Conservation (phyloP, 345 rosid genomes). For the Aethionema arabicum region DNA sequence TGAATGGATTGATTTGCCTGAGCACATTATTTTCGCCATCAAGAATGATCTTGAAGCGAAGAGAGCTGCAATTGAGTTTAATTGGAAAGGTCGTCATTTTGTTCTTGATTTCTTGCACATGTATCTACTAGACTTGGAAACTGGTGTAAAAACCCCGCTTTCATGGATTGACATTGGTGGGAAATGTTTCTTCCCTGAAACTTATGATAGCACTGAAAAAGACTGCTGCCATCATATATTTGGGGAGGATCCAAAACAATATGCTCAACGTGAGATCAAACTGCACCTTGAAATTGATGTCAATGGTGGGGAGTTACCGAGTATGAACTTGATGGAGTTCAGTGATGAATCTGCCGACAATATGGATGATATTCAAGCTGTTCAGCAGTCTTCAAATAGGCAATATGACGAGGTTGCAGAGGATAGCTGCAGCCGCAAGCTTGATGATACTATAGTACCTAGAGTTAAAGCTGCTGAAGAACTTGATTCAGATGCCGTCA, state of each 20-base stretch:
- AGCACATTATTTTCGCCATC: constrained; percentile 38
- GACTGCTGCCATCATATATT: constrained; percentile 40
- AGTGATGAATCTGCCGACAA: constrained; percentile 57
- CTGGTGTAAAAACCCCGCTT: constrained; percentile 56
- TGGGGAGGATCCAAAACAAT: constrained; percentile 36
- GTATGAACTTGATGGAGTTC: constrained; percentile 50
- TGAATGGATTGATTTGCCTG: constrained; percentile 71
- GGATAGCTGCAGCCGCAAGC: constrained; percentile 45
- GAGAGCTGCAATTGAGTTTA: constrained; percentile 58
- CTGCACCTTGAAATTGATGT: constrained; percentile 77
- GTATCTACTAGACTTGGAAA: constrained; percentile 62
- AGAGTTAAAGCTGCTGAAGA: constrained; percentile 30
- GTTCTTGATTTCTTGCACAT: constrained; percentile 82
- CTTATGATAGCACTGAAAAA: constrained; percentile 35
- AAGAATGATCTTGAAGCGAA: constrained; percentile 63
- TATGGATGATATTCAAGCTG: constrained; percentile 33
- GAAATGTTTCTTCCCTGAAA: constrained; percentile 75
- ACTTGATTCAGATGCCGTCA: constrained; percentile 44
- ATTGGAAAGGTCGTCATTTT: constrained; percentile 43
- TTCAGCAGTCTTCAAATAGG: constrained; percentile 11
- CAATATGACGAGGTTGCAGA: constrained; percentile 38
- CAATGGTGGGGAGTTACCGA: constrained; percentile 48
- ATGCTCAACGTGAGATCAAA: constrained; percentile 61
- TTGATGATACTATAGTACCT: constrained; percentile 16
- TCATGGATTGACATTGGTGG: constrained; percentile 96